Evolutionary conservation across 495 filamentous ascomycete genomes (phyloP), one percentile per base, ranked within the genome.

Genomic region (Aspergillus ellipticus): DNA sequence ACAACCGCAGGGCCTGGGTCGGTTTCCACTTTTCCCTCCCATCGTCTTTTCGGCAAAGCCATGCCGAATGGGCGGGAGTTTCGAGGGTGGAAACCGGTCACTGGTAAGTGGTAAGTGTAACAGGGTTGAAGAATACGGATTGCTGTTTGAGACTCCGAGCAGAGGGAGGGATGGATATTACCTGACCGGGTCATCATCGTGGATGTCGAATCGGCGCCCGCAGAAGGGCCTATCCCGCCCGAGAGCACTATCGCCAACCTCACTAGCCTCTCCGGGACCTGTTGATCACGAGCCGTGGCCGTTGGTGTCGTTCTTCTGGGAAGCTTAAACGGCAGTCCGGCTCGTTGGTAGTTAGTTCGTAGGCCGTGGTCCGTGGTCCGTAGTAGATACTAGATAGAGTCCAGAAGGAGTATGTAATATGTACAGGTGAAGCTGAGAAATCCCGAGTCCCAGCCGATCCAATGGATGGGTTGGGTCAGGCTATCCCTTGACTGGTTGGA

Each of bases 1-100:
- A 63, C 51, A 57, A 63, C 24, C 11, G 28, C 55, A 48, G 47
- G 47, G n/a, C 29, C 39, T 31, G 26, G 15, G 1, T 28, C 5
- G 11, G 16, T 19, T n/a, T 37, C 49, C 49, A 37, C 49, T 33
- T 52, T 17, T 22, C 16, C 37, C 19, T n/a, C 41, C 10, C 19
- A 15, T 19, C 41, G 24, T 17, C 47, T 6, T 31, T 20, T 58
- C 61, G 61, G 61, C 61, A 64, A 55, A 54, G 19, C 21, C 49
- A 53, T 60, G 55, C 61, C 24, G 24, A 28, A 28, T 7, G 24
- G 24, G 24, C 55, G 55, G 55, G 42, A 45, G 16, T 22, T 45
- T 45, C 13, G 16, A 19, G 21, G 6, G 7, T 19, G 19, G 41
- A 35, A 35, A n/a, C n/a, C n/a, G n/a, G n/a, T n/a, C n/a, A n/a